These are phyloP conservation scores for Phytophthora colocasiae DNA, from an alignment of 352 stramenopile genomes.

Conservation along the genomic window DNA sequence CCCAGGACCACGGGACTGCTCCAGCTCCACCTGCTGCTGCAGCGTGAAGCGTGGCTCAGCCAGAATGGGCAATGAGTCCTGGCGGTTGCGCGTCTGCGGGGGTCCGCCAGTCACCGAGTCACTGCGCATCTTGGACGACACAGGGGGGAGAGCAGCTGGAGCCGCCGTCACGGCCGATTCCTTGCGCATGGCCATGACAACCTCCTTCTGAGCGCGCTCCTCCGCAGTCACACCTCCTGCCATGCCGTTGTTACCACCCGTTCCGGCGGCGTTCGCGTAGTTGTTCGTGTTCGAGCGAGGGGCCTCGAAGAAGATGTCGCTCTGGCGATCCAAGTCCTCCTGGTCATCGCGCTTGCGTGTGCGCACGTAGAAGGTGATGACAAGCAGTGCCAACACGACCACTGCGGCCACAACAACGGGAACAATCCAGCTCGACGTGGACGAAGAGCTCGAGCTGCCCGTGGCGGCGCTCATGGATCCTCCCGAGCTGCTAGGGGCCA, in stretches of 20 bases:
- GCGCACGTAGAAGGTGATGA: constrained; percentile 72
- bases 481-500: constrained; percentile 37
- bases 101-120: constrained; percentile 40
- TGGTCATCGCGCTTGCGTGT: constrained; percentile 50
- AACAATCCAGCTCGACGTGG: constrained; percentile 58
- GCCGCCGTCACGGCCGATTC: constrained; percentile 31
- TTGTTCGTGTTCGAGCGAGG: constrained; percentile 68
- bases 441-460: constrained; percentile 28
- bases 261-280: constrained; percentile 25
- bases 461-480: constrained; percentile 28
- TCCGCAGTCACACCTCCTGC: constrained; percentile 19
- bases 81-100: constrained; percentile 35
- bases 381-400: constrained; percentile 55
- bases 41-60: constrained; percentile 49
- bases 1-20: constrained; percentile 29
- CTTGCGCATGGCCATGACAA: constrained; percentile 41
- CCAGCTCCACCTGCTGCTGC: constrained; percentile 45
- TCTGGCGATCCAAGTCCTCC: constrained; percentile 62
- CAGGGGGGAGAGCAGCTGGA: constrained; percentile 21
- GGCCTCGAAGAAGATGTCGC: constrained; percentile 68
- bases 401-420: constrained; percentile 64
- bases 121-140: constrained; percentile 46
- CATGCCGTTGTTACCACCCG: constrained; percentile 23
- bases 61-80: constrained; percentile 43
- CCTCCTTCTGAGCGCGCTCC: constrained; percentile 36